These are phyloP conservation scores for Helichrysum umbraculigerum DNA, from an alignment of 129 eudicot genomes.

Conservation along the genomic window DNA sequence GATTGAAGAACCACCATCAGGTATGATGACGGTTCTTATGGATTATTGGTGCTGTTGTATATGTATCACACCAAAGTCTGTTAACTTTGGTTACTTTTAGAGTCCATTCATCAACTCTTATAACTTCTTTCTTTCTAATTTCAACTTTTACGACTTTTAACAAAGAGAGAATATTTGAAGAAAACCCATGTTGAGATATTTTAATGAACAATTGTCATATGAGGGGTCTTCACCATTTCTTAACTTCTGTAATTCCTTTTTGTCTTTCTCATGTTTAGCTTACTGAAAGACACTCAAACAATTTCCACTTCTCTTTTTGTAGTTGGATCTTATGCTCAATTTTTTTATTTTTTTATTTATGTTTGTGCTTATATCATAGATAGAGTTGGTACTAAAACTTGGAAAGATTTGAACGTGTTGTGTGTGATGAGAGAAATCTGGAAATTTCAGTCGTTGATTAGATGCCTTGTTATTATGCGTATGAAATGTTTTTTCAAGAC, in stretches of 20 bases:
- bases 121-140: not conserved
- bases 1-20: slow-evolving; percentile 76
- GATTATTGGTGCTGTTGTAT: not conserved
- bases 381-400: not conserved
- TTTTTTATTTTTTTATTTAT: not conserved
- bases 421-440: slow-evolving; percentile 16
- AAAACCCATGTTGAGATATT: not conserved
- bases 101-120: not conserved
- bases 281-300: slow-evolving; percentile 18
- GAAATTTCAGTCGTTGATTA: not conserved
- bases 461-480: slow-evolving; percentile 1
- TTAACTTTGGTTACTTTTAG: not conserved
- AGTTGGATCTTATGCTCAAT: not conserved
- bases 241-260: not conserved
- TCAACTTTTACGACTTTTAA: not conserved
- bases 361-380: not conserved
- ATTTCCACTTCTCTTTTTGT: slow-evolving; percentile 10
- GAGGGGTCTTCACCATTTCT: slow-evolving; percentile 3
- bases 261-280: slow-evolving; percentile 18
- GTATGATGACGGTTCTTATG: slow-evolving; percentile 32
- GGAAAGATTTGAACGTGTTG: not conserved
- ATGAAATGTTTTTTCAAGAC: not conserved
- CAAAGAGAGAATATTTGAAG: slow-evolving; percentile 3
- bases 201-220: slow-evolving; percentile 1
- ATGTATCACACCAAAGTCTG: slow-evolving; percentile 3